Conservation (phyloP, 139 green algal species). For the Micractinium conductrix region DNA sequence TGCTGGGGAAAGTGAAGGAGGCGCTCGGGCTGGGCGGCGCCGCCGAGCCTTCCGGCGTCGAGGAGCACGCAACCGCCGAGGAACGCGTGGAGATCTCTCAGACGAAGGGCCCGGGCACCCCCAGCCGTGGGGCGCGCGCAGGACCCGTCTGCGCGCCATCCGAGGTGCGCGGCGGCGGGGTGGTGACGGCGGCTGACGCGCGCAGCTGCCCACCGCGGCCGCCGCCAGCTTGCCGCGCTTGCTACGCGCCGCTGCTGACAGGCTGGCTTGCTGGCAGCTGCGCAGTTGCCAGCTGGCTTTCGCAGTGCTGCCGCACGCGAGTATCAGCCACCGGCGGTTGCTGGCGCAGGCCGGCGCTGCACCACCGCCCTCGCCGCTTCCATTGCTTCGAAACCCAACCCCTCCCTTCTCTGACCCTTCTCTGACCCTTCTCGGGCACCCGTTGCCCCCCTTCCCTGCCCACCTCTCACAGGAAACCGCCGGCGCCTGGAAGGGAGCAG, state of each 20-base stretch:
- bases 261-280: neutral
- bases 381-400: neutral
- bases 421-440: too few species aligned
- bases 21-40: neutral
- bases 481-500: conserved; percentile 26
- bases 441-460: neutral
- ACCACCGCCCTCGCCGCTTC: neutral
- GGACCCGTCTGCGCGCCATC: conserved; percentile 17
- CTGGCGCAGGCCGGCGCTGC: too few species aligned
- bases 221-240: too few species aligned
- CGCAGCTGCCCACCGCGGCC: too few species aligned
- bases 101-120: conserved; percentile 20
- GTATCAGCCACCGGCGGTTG: too few species aligned
- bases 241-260: too few species aligned
- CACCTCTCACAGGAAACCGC: conserved; percentile 29
- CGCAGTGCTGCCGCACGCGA: too few species aligned
- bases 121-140: neutral
- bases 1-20: conserved; percentile 34
- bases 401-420: too few species aligned
- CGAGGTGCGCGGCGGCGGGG: conserved; percentile 26
- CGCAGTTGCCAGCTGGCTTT: too few species aligned
- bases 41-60: neutral
- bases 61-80: neutral
- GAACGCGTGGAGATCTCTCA: neutral
- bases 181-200: too few species aligned